Conservation (phyloP, 345 rosid genomes). For the Dimocarpus longan region DNA sequence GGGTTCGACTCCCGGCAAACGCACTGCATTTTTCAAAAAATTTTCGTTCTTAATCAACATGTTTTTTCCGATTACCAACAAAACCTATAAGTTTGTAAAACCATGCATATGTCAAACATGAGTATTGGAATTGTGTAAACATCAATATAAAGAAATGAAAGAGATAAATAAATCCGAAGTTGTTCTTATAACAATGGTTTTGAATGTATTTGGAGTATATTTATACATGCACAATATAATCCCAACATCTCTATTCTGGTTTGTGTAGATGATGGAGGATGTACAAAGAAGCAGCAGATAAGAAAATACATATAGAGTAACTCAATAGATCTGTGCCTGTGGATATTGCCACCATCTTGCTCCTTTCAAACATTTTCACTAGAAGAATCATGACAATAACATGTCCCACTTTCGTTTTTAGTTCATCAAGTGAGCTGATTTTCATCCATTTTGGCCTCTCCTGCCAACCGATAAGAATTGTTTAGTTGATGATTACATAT, state of each 20-base stretch:
- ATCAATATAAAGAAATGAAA: not conserved
- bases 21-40: slow-evolving; percentile 20
- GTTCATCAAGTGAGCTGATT: slow-evolving; percentile 82
- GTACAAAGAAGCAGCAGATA: slow-evolving; percentile 86
- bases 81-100: too few relatives aligned
- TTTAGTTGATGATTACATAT: not conserved
- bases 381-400: slow-evolving; percentile 93
- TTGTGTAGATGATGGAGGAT: slow-evolving; percentile 86
- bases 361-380: slow-evolving; percentile 97
- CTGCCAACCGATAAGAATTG: slow-evolving; percentile 19
- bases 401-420: slow-evolving; percentile 93
- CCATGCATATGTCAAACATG: not conserved
- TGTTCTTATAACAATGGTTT: not conserved
- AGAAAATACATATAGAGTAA: slow-evolving; percentile 83
- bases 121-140: not conserved
- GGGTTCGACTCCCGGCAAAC: slow-evolving; percentile 94
- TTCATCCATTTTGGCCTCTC: slow-evolving; percentile 98
- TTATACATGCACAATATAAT: not conserved
- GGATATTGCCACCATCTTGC: slow-evolving; percentile 87
- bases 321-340: slow-evolving; percentile 82
- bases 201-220: not conserved
- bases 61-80: too few relatives aligned
- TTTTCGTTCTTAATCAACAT: too few relatives aligned
- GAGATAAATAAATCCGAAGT: not conserved
- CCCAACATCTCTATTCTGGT: slow-evolving; percentile 37